Base-by-base conservation (phyloP, 345 rosid species). In the Geranium rotundifolium region DNA sequence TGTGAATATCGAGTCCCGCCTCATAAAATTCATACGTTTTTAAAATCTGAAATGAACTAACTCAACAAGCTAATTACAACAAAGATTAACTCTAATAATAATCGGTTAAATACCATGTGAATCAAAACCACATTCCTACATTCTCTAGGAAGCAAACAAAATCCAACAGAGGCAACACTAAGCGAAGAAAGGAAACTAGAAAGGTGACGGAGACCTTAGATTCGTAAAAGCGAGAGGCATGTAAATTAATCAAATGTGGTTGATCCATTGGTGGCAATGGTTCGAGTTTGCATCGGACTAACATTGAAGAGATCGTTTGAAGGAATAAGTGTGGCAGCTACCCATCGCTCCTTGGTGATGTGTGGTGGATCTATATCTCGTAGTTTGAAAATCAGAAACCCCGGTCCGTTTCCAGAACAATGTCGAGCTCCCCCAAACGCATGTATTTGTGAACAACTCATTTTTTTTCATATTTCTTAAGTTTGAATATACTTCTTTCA, bases 261-360 rank as follows among this genome's bases (percentile, higher is more conserved):
- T 83, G 86, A 55, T 88, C 86, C 49, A 59, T 70, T 1, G 86
- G 82, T 37, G 85, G 76, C 7, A 79, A 81, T 0, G 97, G 82
- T 71, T 88, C 92, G 54, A 95, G 97, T 83, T 95, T 95, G 79
- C 96, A 95, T 10, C 92, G 75, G 58, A 90, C 88, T n/a, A 97
- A 75, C 39, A 66, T 84, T 12, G 99, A 80, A 52, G 99, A 83
- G 64, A 95, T 78, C 17, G 95, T 85, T 46, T 86, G 95, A 59
- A 93, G 89, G 72, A 95, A 71, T 17, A 97, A 84, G 20, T 90
- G 95, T 30, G 99, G 96, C 75, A 88, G 86, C 66, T 97, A 95
- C 27, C 99, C 82, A 69, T 88, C 97, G 65, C 97, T 84, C 15
- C 56, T 67, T 0, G 79, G 85, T 30, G 95, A 83, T 17, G 90